Evolutionary conservation across 768 basidiomycete species (phyloP).

Genomic region (Porphyrellus cyaneotinctus): DNA sequence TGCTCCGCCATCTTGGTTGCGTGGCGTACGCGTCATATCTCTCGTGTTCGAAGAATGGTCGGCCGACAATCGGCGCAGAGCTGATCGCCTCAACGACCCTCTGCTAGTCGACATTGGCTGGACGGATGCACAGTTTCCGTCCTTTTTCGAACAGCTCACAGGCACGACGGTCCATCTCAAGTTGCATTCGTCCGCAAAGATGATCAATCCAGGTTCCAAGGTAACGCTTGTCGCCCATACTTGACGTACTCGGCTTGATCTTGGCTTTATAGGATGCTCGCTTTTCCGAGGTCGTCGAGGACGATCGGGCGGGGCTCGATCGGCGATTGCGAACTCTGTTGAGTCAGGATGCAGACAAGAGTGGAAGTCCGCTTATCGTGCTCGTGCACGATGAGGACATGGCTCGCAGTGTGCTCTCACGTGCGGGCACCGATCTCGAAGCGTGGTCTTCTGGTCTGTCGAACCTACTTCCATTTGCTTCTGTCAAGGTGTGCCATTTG

Average conservation of each 20-base stretch:
- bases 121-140: conserved; percentile 36
- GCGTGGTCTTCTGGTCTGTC: conserved; percentile 40
- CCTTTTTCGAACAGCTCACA: conserved; percentile 19
- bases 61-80: conserved; percentile 30
- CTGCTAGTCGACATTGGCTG: conserved; percentile 37
- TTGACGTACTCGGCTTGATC: neutral
- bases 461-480: conserved; percentile 9
- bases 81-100: conserved; percentile 31
- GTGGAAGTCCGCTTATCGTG: conserved; percentile 37
- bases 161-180: conserved; percentile 20
- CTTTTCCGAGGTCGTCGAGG: conserved; percentile 18
- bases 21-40: conserved; percentile 30
- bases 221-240: conserved; percentile 3
- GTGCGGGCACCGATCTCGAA: conserved; percentile 39
- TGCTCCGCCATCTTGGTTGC: conserved; percentile 29
- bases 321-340: conserved; percentile 21
- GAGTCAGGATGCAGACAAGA: conserved; percentile 14
- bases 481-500: conserved; percentile 5
- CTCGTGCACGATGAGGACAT: conserved; percentile 43
- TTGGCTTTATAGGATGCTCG: conserved; percentile 7
- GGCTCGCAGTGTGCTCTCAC: conserved; percentile 36
- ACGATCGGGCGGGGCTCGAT: conserved; percentile 9
- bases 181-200: conserved; percentile 1
- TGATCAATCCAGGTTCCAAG: conserved; percentile 16
- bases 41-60: conserved; percentile 36